Evolutionary conservation across 139 green algal species (phyloP).

Genomic region (Nannochloris sp.): DNA sequence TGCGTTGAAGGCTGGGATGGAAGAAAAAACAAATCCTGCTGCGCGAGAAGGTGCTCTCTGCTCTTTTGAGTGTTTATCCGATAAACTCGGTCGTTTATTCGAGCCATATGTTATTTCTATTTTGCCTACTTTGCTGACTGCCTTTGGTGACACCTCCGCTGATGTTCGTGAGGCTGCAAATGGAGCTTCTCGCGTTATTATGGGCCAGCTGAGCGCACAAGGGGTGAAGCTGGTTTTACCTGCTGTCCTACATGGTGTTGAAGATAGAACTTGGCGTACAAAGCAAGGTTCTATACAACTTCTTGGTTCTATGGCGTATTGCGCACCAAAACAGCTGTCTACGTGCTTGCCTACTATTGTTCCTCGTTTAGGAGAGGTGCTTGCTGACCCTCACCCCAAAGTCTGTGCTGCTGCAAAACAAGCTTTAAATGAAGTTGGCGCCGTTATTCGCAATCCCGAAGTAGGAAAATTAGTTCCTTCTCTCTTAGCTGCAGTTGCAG

Average conservation of each 20-base stretch:
- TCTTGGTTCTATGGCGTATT: slow-evolving; percentile 94
- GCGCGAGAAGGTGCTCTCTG: slow-evolving; percentile 80
- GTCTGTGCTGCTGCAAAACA: slow-evolving; percentile 74
- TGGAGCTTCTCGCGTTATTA: slow-evolving; percentile 78
- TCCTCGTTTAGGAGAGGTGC: slow-evolving; percentile 65
- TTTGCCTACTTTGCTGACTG: slow-evolving; percentile 83
- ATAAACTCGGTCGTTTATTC: slow-evolving; percentile 90
- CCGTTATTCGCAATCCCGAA: slow-evolving; percentile 93
- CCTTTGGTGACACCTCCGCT: slow-evolving; percentile 70
- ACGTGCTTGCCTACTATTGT: slow-evolving; percentile 89
- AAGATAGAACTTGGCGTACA: slow-evolving; percentile 85
- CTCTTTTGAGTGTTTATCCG: slow-evolving; percentile 87
- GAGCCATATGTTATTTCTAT: slow-evolving; percentile 98
- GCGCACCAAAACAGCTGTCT: slow-evolving; percentile 90
- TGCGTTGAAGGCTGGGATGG: slow-evolving; percentile 63
- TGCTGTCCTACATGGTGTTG: slow-evolving; percentile 77
- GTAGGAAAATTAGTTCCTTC: slow-evolving; percentile 69
- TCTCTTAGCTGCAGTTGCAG: slow-evolving; percentile 79
- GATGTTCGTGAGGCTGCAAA: slow-evolving; percentile 69
- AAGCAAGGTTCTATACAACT: slow-evolving; percentile 92
- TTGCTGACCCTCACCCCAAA: slow-evolving; percentile 85
- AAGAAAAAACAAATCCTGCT: slow-evolving; percentile 53
- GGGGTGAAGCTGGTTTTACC: slow-evolving; percentile 95
- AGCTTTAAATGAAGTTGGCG: slow-evolving; percentile 79
- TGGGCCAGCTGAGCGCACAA: slow-evolving; percentile 82